phyloP scores from a whole-genome alignment of 2,329 filamentous ascomycete genomes.

The Torrubiellomyces zombiae region DNA sequence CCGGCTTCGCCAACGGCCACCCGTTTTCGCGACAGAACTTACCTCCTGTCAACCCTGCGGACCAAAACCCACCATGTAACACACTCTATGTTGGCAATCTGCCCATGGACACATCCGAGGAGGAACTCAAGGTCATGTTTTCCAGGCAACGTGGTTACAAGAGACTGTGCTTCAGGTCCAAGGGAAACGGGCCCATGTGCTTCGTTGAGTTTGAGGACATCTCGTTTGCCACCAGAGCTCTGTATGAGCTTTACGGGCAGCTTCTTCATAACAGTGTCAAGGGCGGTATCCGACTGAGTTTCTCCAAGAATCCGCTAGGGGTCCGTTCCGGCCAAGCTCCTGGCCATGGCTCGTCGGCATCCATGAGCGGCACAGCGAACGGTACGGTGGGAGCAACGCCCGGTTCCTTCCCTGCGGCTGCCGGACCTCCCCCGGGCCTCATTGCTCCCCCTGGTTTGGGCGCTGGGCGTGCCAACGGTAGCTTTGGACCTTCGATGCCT shows the following conservation, averaged over 20 bases:
- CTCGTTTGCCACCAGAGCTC: slow-evolving; percentile 76
- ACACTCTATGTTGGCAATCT: slow-evolving; percentile 97
- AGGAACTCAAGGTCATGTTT: slow-evolving; percentile 88
- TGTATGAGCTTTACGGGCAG: slow-evolving; percentile 78
- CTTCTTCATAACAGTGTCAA: slow-evolving; percentile 83
- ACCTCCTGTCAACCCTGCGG: slow-evolving; percentile 80
- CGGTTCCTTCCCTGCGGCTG: slow-evolving; percentile 49
- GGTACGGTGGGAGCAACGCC: slow-evolving; percentile 32
- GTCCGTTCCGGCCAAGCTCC: slow-evolving; percentile 64
- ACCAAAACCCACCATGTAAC: slow-evolving; percentile 95
- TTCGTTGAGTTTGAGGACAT: slow-evolving; percentile 97
- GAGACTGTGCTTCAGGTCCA: slow-evolving; percentile 83
- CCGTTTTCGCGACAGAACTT: slow-evolving; percentile 50
- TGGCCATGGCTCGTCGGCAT: slow-evolving; percentile 19
- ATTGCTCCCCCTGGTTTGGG: slow-evolving; percentile 56
- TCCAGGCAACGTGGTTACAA: slow-evolving; percentile 91
- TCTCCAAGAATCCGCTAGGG: slow-evolving; percentile 92
- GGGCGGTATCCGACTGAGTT: slow-evolving; percentile 86
- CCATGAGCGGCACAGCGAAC: slow-evolving; percentile 39
- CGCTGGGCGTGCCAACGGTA: slow-evolving; percentile 10
- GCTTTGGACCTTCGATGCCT: slow-evolving; percentile 7
- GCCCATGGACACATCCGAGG: slow-evolving; percentile 80
- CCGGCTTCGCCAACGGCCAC: slow-evolving; percentile 28
- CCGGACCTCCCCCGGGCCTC: slow-evolving; percentile 69
- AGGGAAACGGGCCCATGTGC: slow-evolving; percentile 93